Percentiles rank a stretch among this genome's conserved stretches.
Evolutionary conservation across 2,329 filamentous ascomycete genomes (phyloP).

Genomic region (Alternaria longipes): DNA sequence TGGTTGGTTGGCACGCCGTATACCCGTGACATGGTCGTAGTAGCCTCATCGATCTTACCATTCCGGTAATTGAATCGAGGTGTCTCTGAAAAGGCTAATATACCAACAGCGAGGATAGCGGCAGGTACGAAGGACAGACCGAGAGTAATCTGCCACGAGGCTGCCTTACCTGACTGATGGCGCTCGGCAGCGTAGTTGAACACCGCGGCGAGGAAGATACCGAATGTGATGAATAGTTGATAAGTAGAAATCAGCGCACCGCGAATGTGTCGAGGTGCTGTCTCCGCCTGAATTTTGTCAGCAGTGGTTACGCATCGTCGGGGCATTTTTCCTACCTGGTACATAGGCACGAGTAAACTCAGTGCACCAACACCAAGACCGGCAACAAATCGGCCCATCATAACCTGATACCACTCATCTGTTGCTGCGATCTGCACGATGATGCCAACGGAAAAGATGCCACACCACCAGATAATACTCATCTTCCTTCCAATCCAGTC

Average conservation of each 20-base stretch:
- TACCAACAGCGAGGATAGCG: constrained; percentile 61
- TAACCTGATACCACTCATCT: constrained; percentile 69
- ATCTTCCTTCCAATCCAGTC: constrained; percentile 68
- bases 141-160: constrained; percentile 71
- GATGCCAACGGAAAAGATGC: constrained; percentile 70
- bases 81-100: constrained; percentile 63
- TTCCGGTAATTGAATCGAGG: constrained; percentile 66
- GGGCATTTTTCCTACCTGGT: constrained; percentile 54
- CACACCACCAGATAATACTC: constrained; percentile 67
- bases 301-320: neutral
- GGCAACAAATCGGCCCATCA: constrained; percentile 68
- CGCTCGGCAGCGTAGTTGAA: constrained; percentile 68
- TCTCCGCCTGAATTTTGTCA: constrained; percentile 58
- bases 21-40: constrained; percentile 60
- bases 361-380: constrained; percentile 71
- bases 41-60: constrained; percentile 60
- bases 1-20: constrained; percentile 65
- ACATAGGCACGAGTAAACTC: constrained; percentile 66
- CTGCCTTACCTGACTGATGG: constrained; percentile 52
- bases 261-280: constrained; percentile 69
- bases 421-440: constrained; percentile 70
- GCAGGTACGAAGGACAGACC: constrained; percentile 65
- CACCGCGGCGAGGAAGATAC: constrained; percentile 56
- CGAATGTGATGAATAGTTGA: constrained; percentile 74
- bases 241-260: constrained; percentile 69